Conservation (phyloP, 2,329 filamentous ascomycete genomes). For the Diaporthe australafricana region DNA sequence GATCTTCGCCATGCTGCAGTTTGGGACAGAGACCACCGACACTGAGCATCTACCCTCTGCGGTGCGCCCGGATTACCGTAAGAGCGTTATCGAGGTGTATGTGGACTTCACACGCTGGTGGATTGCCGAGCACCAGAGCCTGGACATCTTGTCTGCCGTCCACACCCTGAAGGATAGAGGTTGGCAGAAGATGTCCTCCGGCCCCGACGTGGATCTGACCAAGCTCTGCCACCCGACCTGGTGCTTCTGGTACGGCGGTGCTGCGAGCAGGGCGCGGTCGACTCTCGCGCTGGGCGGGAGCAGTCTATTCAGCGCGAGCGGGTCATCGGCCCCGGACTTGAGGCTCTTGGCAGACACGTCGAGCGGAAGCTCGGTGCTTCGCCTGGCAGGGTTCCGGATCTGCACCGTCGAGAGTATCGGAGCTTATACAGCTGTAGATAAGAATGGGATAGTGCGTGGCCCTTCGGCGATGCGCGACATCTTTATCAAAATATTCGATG, state of each 20-base stretch:
- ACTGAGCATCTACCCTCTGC: constrained; percentile 4
- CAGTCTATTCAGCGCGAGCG: neutral
- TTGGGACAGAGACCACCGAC: constrained; percentile 31
- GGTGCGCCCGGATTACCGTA: constrained; percentile 33
- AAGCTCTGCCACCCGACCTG: neutral
- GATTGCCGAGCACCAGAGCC: constrained; percentile 33
- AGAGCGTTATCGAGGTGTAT: constrained; percentile 16
- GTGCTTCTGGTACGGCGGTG: neutral
- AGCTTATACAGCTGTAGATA: neutral
- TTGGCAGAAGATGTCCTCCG: neutral
- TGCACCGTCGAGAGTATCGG: neutral
- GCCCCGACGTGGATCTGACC: neutral
- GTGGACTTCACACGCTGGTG: constrained; percentile 37
- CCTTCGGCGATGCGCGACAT: neutral
- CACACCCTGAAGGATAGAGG: constrained; percentile 20
- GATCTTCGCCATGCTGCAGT: constrained; percentile 36
- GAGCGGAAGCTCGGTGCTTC: neutral
- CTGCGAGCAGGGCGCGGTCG: neutral
- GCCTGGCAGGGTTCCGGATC: neutral
- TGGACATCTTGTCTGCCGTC: constrained; percentile 35
- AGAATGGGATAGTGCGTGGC: neutral
- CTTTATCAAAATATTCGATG: too few relatives aligned
- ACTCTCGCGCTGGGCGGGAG: neutral
- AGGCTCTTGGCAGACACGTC: too few relatives aligned
- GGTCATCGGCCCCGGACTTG: neutral